These are phyloP conservation scores for Saccharomycopsis lassenensis DNA, from an alignment of 805 yeast species.

Conservation along the genomic window DNA sequence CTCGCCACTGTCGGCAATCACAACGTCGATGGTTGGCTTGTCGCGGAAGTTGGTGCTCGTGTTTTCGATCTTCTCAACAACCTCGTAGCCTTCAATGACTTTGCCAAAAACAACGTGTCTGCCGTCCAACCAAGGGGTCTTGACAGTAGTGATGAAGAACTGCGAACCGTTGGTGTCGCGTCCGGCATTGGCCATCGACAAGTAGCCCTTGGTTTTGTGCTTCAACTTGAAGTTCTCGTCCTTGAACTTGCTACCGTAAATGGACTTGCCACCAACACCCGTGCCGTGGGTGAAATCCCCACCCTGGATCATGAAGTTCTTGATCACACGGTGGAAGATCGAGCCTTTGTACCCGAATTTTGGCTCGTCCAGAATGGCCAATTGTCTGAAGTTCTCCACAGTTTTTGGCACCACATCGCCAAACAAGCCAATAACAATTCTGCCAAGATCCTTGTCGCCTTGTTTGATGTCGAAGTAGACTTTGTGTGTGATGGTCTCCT, in stretches of 20 bases:
- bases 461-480: slow-evolving; percentile 81
- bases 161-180: slow-evolving; percentile 83
- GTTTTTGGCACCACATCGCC: slow-evolving; percentile 85
- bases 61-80: slow-evolving; percentile 62
- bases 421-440: slow-evolving; percentile 77
- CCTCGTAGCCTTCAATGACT: slow-evolving; percentile 80
- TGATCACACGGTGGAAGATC: slow-evolving; percentile 63
- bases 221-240: slow-evolving; percentile 61
- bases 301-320: slow-evolving; percentile 68
- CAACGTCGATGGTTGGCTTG: slow-evolving; percentile 56
- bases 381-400: slow-evolving; percentile 75
- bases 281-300: slow-evolving; percentile 65
- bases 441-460: slow-evolving; percentile 68
- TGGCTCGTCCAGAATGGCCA: slow-evolving; percentile 67
- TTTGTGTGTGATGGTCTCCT: slow-evolving; percentile 65
- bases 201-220: slow-evolving; percentile 57
- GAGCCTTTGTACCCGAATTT: slow-evolving; percentile 50
- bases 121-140: slow-evolving; percentile 87
- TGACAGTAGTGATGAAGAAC: slow-evolving; percentile 88
- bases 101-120: slow-evolving; percentile 95
- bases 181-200: slow-evolving; percentile 78
- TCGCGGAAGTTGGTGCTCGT: slow-evolving; percentile 64
- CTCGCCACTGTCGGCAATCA: slow-evolving; percentile 65
- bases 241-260: slow-evolving; percentile 54
- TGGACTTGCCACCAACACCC: slow-evolving; percentile 69